Evolutionary conservation across 805 yeast genomes (phyloP).

Genomic region (Cyberlindnera maclurae): DNA sequence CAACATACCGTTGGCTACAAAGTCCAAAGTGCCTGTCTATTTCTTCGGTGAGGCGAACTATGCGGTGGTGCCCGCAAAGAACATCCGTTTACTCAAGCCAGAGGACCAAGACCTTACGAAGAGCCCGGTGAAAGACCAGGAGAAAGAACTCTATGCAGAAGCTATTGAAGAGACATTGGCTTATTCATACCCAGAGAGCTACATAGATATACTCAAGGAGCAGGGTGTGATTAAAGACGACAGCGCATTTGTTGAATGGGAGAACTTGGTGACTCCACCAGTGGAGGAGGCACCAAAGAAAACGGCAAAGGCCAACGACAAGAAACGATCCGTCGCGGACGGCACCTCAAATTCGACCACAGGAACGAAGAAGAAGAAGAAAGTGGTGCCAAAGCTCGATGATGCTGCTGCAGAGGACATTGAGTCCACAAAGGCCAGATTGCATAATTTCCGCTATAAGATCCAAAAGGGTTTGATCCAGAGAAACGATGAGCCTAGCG

Average conservation of each 20-base stretch:
- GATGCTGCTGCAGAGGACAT: constrained; percentile 1
- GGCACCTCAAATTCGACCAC: neutral
- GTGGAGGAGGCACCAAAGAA: neutral
- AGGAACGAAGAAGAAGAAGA: neutral
- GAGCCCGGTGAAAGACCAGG: too few species aligned
- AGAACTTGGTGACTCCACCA: neutral
- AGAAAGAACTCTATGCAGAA: too few species aligned
- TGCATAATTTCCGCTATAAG: constrained; percentile 33
- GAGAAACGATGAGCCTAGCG: constrained; percentile 32
- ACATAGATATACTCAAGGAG: neutral
- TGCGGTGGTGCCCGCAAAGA: neutral
- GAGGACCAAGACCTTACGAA: neutral
- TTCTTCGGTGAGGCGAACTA: constrained; percentile 8
- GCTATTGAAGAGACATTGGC: neutral
- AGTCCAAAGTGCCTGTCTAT: constrained; percentile 1
- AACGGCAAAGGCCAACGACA: neutral
- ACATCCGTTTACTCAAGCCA: neutral
- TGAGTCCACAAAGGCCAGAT: constrained; percentile 4
- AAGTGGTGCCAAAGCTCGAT: neutral
- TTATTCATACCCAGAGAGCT: neutral
- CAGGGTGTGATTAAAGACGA: neutral
- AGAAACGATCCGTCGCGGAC: neutral
- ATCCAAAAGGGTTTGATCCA: constrained; percentile 44
- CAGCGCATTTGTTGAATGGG: neutral
- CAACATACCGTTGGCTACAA: neutral